A percentile compares a stretch with the other conserved stretches of the same genome.
phyloP scores from a whole-genome alignment of 208 protist species.

The Trypanosoma cruzi region DNA sequence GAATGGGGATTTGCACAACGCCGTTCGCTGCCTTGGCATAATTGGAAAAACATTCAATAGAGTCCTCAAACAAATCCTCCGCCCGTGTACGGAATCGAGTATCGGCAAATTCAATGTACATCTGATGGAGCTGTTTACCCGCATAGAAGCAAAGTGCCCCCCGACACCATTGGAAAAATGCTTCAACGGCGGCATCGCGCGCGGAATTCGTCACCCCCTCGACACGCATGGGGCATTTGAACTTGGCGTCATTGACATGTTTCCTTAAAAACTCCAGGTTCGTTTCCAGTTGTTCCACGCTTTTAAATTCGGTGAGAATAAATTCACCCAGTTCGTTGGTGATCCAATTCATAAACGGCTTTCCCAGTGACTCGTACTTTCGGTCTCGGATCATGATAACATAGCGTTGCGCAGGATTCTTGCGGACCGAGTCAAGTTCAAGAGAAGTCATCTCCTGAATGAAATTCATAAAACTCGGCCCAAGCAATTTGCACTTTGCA shows the following conservation, averaged over 20 bases:
- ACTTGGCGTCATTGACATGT: conserved; percentile 71
- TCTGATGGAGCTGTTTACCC: conserved; percentile 57
- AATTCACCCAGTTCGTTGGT: conserved; percentile 78
- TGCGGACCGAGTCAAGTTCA: conserved; percentile 85
- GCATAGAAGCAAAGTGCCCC: conserved; percentile 82
- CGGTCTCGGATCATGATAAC: conserved; percentile 74
- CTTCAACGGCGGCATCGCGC: conserved; percentile 73
- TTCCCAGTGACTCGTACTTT: conserved; percentile 74
- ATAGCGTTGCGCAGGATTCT: conserved; percentile 89
- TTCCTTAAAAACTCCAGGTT: conserved; percentile 69
- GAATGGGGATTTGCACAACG: conserved; percentile 87
- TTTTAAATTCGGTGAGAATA: conserved; percentile 62
- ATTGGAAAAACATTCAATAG: conserved; percentile 82
- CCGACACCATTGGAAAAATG: conserved; percentile 87
- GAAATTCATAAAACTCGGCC: conserved; percentile 89
- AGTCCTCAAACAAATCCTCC: conserved; percentile 86
- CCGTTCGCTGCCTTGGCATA: conserved; percentile 76
- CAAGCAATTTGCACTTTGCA: conserved; percentile 85
- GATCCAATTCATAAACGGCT: conserved; percentile 90
- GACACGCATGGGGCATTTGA: conserved; percentile 55
- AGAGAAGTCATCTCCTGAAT: conserved; percentile 89
- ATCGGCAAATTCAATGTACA: conserved; percentile 81
- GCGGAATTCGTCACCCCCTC: conserved; percentile 68
- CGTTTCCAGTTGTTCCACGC: conserved; percentile 78
- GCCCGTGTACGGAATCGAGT: conserved; percentile 73